A percentile compares a stretch with the other conserved stretches of the same genome.
Evolutionary conservation across 345 rosid species (phyloP).

Genomic region (Garcia nutans): DNA sequence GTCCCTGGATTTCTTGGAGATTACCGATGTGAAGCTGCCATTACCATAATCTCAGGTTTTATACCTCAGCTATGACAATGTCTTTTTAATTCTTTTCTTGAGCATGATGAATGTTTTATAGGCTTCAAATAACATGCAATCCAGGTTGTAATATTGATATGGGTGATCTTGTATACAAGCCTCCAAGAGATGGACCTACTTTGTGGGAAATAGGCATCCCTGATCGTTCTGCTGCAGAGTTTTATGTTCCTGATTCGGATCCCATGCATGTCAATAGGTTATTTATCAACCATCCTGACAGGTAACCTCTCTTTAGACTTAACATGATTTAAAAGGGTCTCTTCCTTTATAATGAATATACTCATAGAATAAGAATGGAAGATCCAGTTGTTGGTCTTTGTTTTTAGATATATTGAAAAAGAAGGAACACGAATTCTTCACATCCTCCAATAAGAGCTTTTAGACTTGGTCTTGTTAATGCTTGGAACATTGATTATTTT

Average conservation of each 20-base stretch:
- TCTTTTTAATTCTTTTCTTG: not conserved
- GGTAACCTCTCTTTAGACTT: slow-evolving; percentile 34
- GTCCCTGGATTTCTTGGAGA: slow-evolving; percentile 89
- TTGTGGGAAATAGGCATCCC: slow-evolving; percentile 95
- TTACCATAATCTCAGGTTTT: slow-evolving; percentile 59
- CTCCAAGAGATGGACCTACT: slow-evolving; percentile 90
- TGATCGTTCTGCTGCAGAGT: slow-evolving; percentile 81
- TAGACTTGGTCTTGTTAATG: not conserved
- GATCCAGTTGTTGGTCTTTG: not conserved
- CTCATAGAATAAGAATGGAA: not conserved
- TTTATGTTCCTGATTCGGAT: slow-evolving; percentile 79
- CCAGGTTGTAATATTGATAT: slow-evolving; percentile 55
- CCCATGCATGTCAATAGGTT: slow-evolving; percentile 61
- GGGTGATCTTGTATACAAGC: slow-evolving; percentile 68
- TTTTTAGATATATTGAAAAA: not conserved
- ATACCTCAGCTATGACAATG: not conserved
- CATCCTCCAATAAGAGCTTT: not conserved
- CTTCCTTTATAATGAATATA: not conserved
- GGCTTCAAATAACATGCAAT: not conserved
- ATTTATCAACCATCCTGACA: slow-evolving; percentile 62
- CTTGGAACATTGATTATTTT: not conserved
- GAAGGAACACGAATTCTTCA: not conserved
- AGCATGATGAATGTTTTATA: not conserved
- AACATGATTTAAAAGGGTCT: not conserved
- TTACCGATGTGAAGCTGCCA: slow-evolving; percentile 42